Base-by-base conservation (phyloP, 805 yeast genomes). In the Candida krabiensis region DNA sequence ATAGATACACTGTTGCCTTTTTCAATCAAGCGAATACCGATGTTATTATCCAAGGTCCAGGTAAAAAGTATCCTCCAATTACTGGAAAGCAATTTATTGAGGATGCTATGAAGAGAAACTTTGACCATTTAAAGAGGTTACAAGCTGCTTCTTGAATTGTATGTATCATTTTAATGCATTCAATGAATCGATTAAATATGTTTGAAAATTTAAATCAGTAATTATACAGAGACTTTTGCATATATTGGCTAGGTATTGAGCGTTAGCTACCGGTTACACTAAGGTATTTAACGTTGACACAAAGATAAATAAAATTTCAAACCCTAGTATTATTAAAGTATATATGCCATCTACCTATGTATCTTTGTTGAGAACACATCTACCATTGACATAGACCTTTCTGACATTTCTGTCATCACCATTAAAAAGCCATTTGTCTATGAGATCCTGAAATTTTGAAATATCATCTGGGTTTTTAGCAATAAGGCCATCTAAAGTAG, bases 351-450 rank as follows among this genome's bases (percentile, higher is more conserved):
- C n/a, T 34, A 19, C 11, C 13, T 35, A 30, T 18, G 28, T 9
- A n/a, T 19, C 23, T 46, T 73, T 75, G 43, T 70, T 66, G 7
- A 75, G 66, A 14, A 84, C 89, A 42, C 69, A 55, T 41, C 69
- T 58, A 5, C 96, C 96, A 52, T 78, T 75, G 28, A 88, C 87
- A 86, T 87, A 89, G 7, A 89, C 96, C 39, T 68, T 70, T 4
- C 65, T 54, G 19, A 89, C 79, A 56, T 89, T 89, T 53, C 96
- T 73, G 58, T 89, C 96, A 61, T 89, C 97, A 8, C 96, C 96
- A 37, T 78, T 74, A 57, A 86, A 89, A 9, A 88, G 69, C 97
- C 96, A 90, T 59, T 86, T 86, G 36, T 84, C 83, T 4, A 87
- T 58, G 33, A 84, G 52, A 51, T 80, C 77, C 16, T 66, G 66